Base-by-base conservation (phyloP, 768 basidiomycete genomes). In the Lepiota venenata region DNA sequence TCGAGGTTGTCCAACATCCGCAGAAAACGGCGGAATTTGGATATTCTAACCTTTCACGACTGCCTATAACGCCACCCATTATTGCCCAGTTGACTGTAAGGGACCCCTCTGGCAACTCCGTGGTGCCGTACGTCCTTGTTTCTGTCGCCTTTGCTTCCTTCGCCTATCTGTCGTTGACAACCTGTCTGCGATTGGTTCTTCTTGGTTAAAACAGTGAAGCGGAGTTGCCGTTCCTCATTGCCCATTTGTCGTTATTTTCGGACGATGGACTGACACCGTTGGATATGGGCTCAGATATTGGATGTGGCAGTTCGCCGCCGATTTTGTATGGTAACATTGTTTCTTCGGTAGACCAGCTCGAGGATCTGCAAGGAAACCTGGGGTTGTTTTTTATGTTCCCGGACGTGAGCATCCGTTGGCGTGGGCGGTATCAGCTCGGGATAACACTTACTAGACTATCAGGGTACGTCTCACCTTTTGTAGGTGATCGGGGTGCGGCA, bases 351-450 rank as follows among this genome's bases (percentile, higher is more conserved):
- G 85, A 94, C 43, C 80, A 85, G 47, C 73, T 93, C 62, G 82
- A 87, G 57, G 90, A 96, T 67, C 76, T 88, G 37, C 83, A 89
- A 66, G 91, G 91, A 53, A 83, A 86, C 47, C 75, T 78, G 62
- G 88, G 93, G n/a, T 74, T 91, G 42, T 94, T 89, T 68, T 94
- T 97, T 63, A 71, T 93, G 50, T 97, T 95, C 63, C 87, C 93
- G 6, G 93, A 97, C 69, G 91, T 91, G 62, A 92, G 91, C 66
- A 83, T 96, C 53, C 81, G 91, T 15, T 81, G 80, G 74, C 76
- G 81, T 21, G 93, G 93, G 7, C 79, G 76, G 15, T 97, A 86
- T 71, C 81, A 83, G 63, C 76, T 95, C 51, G 81, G 84, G 48
- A 78, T 93, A 51, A 84, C 80, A 47, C 76, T 95, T 48, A 75